These are phyloP conservation scores for Fusarium nygamai DNA, from an alignment of 2,329 filamentous ascomycete species.

Conservation along the genomic window DNA sequence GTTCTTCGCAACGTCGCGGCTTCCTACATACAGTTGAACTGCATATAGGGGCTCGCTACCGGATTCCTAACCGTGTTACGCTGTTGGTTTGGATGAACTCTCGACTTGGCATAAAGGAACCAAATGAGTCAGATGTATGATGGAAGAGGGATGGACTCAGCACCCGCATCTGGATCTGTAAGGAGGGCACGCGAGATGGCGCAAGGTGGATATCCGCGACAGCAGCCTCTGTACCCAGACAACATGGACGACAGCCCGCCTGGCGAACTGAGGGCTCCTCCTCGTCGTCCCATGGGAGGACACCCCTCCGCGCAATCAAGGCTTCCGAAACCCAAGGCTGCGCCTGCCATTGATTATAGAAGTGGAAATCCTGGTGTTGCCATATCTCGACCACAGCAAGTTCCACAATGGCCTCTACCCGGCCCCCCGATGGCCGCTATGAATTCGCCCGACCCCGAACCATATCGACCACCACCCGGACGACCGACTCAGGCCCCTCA, in stretches of 20 bases:
- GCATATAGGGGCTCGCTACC: constrained; percentile 28
- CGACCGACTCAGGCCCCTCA: constrained; percentile 61
- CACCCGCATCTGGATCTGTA: constrained; percentile 59
- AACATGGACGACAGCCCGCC: constrained; percentile 43
- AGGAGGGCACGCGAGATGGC: constrained; percentile 65
- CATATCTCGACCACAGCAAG: constrained; percentile 64
- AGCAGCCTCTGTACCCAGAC: constrained; percentile 39
- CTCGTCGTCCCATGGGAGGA: constrained; percentile 43
- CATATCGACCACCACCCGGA: constrained; percentile 62
- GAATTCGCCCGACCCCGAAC: constrained; percentile 48
- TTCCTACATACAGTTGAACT: constrained; percentile 40
- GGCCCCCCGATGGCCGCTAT: constrained; percentile 51
- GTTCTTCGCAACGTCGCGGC: constrained; percentile 23
- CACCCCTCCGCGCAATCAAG: constrained; percentile 28
- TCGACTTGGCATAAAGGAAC: constrained; percentile 38
- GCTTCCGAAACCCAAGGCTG: constrained; percentile 26
- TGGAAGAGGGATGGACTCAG: constrained; percentile 63
- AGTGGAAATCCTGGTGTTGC: constrained; percentile 47
- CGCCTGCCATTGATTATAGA: constrained; percentile 31
- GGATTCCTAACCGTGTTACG: constrained; percentile 14
- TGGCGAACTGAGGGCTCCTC: constrained; percentile 39
- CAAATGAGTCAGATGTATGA: constrained; percentile 67
- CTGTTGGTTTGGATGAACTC: constrained; percentile 31
- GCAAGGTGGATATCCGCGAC: constrained; percentile 51
- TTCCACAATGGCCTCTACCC: constrained; percentile 65